Percentiles rank a stretch among this genome's conserved stretches.
Conservation (phyloP, 2,329 filamentous ascomycete genomes). For the Daldinia sp. region DNA sequence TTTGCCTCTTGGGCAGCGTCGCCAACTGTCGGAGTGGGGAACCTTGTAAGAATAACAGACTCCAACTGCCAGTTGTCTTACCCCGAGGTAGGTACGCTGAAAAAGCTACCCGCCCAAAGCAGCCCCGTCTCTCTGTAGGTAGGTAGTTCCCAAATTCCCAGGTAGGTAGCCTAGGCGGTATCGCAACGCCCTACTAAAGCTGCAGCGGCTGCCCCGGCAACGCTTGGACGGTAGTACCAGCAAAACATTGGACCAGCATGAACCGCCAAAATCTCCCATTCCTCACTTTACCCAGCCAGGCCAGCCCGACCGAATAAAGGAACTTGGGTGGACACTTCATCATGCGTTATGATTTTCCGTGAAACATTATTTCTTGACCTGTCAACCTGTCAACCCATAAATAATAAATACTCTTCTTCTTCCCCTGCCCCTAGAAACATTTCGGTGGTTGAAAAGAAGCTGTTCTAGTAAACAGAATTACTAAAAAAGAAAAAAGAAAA, state of each 20-base stretch:
- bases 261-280: constrained; percentile 31
- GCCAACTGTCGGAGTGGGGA: constrained; percentile 4
- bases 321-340: constrained; percentile 39
- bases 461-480: constrained; percentile 28
- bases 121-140: background rate
- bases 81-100: constrained; percentile 1
- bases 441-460: constrained; percentile 19
- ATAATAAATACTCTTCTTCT: constrained; percentile 33
- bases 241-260: constrained; percentile 40
- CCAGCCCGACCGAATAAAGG: constrained; percentile 32
- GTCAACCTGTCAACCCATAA: constrained; percentile 21
- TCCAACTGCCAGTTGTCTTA: constrained; percentile 24
- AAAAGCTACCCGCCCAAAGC: background rate
- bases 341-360: constrained; percentile 38
- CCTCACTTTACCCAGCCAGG: constrained; percentile 28
- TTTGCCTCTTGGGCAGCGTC: constrained; percentile 9
- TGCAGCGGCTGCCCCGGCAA: constrained; percentile 44
- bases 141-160: too few species aligned
- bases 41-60: constrained; percentile 1
- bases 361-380: constrained; percentile 27
- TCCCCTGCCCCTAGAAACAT: constrained; percentile 30
- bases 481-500: constrained; percentile 19
- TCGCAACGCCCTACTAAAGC: too few species aligned
- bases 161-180: background rate
- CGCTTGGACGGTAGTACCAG: constrained; percentile 21